These are phyloP conservation scores for Russula earlei DNA, from an alignment of 768 basidiomycete species.

Conservation along the genomic window DNA sequence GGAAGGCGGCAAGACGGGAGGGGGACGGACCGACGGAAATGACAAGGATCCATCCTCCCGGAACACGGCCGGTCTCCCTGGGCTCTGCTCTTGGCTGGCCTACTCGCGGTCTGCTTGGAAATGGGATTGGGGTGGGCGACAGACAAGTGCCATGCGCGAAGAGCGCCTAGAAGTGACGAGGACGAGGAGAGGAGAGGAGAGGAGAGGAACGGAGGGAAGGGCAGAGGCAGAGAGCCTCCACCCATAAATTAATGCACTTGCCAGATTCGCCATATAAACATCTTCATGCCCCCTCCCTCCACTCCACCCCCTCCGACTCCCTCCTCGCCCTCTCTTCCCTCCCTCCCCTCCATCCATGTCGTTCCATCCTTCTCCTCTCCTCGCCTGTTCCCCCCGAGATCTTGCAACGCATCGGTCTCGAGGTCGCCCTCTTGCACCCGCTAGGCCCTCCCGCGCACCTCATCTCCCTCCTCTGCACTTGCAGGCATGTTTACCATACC, in stretches of 20 bases:
- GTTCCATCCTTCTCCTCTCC: not conserved
- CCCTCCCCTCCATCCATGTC: slow-evolving; percentile 1
- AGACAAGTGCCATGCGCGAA: too few relatives aligned
- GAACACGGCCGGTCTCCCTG: not conserved
- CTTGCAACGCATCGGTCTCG: slow-evolving; percentile 43
- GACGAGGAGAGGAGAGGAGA: too few relatives aligned
- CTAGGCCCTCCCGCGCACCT: slow-evolving; percentile 41
- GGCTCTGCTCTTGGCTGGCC: too few relatives aligned
- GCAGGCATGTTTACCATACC: slow-evolving; percentile 29
- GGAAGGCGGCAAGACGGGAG: slow-evolving; percentile 11
- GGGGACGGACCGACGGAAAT: not conserved
- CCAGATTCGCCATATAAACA: slow-evolving; percentile 13
- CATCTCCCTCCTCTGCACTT: slow-evolving; percentile 40
- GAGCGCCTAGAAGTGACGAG: too few relatives aligned
- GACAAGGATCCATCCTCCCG: not conserved
- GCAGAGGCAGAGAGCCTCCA: too few relatives aligned
- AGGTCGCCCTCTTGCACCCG: slow-evolving; percentile 32
- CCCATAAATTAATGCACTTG: slow-evolving; percentile 1
- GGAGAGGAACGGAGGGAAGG: not conserved
- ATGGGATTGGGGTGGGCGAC: too few relatives aligned
- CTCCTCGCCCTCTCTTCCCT: not conserved
- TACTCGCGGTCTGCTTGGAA: too few relatives aligned
- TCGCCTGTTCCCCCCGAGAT: slow-evolving; percentile 34
- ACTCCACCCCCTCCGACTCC: slow-evolving; percentile 4
- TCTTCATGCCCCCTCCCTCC: slow-evolving; percentile 5